Evolutionary conservation across 2,329 filamentous ascomycete genomes (phyloP), one percentile per base, ranked within the genome.

Genomic region (Ophiosphaerella herpotricha): DNA sequence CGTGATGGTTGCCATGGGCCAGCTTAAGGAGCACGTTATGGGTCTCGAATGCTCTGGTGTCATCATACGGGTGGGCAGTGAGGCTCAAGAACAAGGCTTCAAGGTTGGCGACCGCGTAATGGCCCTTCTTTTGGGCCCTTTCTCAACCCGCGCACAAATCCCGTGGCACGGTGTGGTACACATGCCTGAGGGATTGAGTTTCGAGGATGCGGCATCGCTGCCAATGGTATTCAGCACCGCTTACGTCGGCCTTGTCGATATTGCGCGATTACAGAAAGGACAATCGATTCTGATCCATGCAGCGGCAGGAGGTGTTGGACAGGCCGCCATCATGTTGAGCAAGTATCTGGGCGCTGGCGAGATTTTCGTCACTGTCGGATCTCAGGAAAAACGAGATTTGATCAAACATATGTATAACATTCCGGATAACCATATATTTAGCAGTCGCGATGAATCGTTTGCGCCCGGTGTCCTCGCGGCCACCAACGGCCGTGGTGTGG

Each of bases 401-500:
- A 42, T 48, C n/a, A 50, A 37, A 45, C 18, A 46, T 4, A 42
- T 52, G 21, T 44, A 48, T 6, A 7, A 29, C 2, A 48, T 73
- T 12, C 46, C 54, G 1, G 55, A 57, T 16, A 55, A 61, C 21
- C 54, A 66, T 29, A 71, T 73, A 41, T 70, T 71, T 48, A 52
- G 34, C 46, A 61, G 54, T 39, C 48, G 63, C 11, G 50, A 52
- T 29, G 24, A 24, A 3, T 45, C 50, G 39, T 53, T 57, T 18
- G 47, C 42, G 18, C 18, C 18, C 7, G 52, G 58, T 12, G 50
- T 21, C 18, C 18, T 21, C 18, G 18, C 18, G 50, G 0, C 36
- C 55, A 57, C 72, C 0, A 43, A 56, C 1, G 58, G 58, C n/a
- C 31, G 40, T 9, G 72, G 71, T 13, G 67, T 74, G 1, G 66